Base-by-base conservation (phyloP, 768 basidiomycete species). In the Cystofilobasidium bisporidii region DNA sequence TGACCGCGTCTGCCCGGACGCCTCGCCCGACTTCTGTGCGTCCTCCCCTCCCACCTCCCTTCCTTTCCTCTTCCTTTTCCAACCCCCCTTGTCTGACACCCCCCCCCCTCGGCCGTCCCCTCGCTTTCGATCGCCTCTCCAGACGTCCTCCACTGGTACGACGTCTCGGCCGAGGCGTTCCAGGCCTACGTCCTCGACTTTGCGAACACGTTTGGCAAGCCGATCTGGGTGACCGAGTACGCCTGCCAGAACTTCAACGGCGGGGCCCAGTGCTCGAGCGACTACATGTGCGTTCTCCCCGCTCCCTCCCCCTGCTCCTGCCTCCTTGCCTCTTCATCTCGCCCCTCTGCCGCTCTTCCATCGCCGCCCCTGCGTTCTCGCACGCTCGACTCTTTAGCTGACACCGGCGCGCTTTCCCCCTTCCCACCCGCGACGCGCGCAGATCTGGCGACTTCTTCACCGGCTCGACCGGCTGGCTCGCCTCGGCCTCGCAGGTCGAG, bases 241-340 rank as follows among this genome's bases (percentile, higher is more conserved):
- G 75, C 74, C 58, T 76, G 75, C 71, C 76, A 78, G 70, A 74
- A 74, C 66, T 78, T 75, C 69, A 74, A 74, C 69, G 74, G 72
- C n/a, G 75, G 73, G 20, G 72, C 76, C 45, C 77, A 78, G 72
- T 77, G 76, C 65, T 57, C 67, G 12, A 33, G 33, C 47, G 60
- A 63, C 33, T 62, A 68, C 62, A 55, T 68, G 47, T 59, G 58
- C 38, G 40, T 28, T 14, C 24, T 24, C 3, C 60, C 33, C n/a
- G n/a, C 58, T 40, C 8, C 53, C 30, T 24, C 17, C n/a, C 30
- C n/a, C n/a, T 24, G 48, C 10, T 10, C 48, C 48, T 24, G 3
- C 50, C 6, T 26, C 20, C 50, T 18, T n/a, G n/a, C n/a, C n/a
- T n/a, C n/a, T n/a, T n/a, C n/a, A n/a, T n/a, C n/a, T n/a, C n/a